Evolutionary conservation across 225 moss, liverwort and hornwort species (phyloP).

Genomic region (Pleurozium schreberi): DNA sequence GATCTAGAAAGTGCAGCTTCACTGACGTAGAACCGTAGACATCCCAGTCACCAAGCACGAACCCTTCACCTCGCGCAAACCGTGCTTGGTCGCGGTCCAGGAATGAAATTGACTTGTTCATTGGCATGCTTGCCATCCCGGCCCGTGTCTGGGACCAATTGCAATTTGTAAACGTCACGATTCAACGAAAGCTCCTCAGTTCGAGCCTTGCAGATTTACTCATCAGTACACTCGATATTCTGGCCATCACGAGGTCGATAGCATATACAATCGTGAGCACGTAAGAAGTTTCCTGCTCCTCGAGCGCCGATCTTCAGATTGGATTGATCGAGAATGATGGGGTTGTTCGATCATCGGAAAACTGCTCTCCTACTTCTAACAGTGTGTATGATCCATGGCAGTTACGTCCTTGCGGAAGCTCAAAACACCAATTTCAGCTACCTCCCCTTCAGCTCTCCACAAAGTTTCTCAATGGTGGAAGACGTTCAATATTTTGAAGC

Average conservation of each 20-base stretch:
- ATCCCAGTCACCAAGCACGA: background rate
- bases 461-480: background rate
- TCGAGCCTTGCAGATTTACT: no score
- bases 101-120: no score
- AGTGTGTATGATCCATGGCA: background rate
- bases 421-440: conserved; percentile 1
- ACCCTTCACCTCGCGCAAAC: no score
- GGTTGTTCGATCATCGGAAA: background rate
- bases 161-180: no score
- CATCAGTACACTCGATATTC: no score
- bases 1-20: no score
- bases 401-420: background rate
- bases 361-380: background rate
- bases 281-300: background rate
- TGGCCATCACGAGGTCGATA: no score
- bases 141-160: no score
- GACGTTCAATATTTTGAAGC: background rate
- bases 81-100: no score
- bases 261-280: background rate
- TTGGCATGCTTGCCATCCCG: no score
- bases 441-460: background rate
- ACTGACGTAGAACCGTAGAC: no score
- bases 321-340: background rate
- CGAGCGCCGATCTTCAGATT: background rate
- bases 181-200: no score